A percentile compares a stretch with the other conserved stretches of the same genome.
phyloP scores from a whole-genome alignment of 768 basidiomycete genomes.

The Naganishia friedmannii region DNA sequence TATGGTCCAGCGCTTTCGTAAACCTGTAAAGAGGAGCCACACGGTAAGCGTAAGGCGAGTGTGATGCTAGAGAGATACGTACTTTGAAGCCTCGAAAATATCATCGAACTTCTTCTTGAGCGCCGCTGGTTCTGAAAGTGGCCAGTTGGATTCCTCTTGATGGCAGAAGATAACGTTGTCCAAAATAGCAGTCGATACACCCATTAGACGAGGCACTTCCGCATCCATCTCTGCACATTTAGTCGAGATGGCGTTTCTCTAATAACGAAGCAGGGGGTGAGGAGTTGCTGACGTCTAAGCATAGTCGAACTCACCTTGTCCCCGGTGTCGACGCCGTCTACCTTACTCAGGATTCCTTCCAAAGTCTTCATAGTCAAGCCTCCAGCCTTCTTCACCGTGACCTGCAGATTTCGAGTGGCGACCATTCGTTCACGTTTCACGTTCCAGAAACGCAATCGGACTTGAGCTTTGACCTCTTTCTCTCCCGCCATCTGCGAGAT shows the following conservation, averaged over 20 bases:
- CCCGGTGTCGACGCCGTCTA: constrained; percentile 60
- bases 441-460: constrained; percentile 86
- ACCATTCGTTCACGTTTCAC: constrained; percentile 87
- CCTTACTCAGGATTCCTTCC: constrained; percentile 77
- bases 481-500: constrained; percentile 82
- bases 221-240: constrained; percentile 95
- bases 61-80: constrained; percentile 48
- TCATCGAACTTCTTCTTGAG: constrained; percentile 99
- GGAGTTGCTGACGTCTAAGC: no score
- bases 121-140: constrained; percentile 79
- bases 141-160: constrained; percentile 99
- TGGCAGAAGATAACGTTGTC: constrained; percentile 99
- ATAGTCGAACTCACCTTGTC: constrained; percentile 65
- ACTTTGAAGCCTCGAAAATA: constrained; percentile 96
- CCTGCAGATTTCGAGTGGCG: constrained; percentile 82
- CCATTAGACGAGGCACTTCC: constrained; percentile 87
- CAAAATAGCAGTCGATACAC: constrained; percentile 95
- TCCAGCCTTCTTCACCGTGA: constrained; percentile 82
- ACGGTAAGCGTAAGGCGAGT: background rate
- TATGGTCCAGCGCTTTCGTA: constrained; percentile 91
- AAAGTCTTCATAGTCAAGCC: constrained; percentile 95
- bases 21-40: constrained; percentile 60
- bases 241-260: constrained; percentile 89
- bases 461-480: constrained; percentile 98
- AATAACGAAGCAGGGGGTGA: background rate